These are phyloP conservation scores for Apiospora saccharicola DNA, from an alignment of 2,329 filamentous ascomycete genomes.

Conservation along the genomic window DNA sequence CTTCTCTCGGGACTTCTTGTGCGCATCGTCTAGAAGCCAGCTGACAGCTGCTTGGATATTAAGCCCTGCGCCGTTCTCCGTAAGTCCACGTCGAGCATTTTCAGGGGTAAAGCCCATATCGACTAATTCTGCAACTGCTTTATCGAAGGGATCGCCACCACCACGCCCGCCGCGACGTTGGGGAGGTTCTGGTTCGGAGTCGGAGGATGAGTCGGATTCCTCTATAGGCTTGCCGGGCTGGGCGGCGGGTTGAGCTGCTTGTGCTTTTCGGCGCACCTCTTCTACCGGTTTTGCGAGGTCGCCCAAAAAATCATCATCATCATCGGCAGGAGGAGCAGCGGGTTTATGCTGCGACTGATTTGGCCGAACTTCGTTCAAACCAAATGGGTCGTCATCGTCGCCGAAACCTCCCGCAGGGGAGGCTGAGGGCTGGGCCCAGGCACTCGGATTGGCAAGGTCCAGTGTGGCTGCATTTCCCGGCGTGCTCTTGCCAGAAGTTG, in stretches of 20 bases:
- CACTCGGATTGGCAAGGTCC: constrained; percentile 61
- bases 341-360: constrained; percentile 39
- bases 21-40: constrained; percentile 90
- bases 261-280: constrained; percentile 61
- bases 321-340: constrained; percentile 41
- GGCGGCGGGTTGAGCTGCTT: constrained; percentile 48
- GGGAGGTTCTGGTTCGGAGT: constrained; percentile 39
- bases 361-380: constrained; percentile 70
- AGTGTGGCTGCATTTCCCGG: constrained; percentile 52
- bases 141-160: constrained; percentile 71
- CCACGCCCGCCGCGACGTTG: constrained; percentile 25
- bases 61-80: constrained; percentile 78
- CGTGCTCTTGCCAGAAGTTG: constrained; percentile 51
- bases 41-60: constrained; percentile 89
- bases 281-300: constrained; percentile 71
- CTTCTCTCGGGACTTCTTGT: constrained; percentile 81
- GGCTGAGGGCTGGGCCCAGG: constrained; percentile 55
- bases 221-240: constrained; percentile 66
- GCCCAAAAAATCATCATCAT: constrained; percentile 72
- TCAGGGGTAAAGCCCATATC: constrained; percentile 94
- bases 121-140: constrained; percentile 84
- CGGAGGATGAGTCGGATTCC: constrained; percentile 54
- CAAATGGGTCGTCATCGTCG: constrained; percentile 81
- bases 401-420: constrained; percentile 48
- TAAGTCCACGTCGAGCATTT: constrained; percentile 80